Evolutionary conservation across 164 flowering plant species (phyloP), one percentile per base, ranked within the genome.

Genomic region (Echeveria elegans): DNA sequence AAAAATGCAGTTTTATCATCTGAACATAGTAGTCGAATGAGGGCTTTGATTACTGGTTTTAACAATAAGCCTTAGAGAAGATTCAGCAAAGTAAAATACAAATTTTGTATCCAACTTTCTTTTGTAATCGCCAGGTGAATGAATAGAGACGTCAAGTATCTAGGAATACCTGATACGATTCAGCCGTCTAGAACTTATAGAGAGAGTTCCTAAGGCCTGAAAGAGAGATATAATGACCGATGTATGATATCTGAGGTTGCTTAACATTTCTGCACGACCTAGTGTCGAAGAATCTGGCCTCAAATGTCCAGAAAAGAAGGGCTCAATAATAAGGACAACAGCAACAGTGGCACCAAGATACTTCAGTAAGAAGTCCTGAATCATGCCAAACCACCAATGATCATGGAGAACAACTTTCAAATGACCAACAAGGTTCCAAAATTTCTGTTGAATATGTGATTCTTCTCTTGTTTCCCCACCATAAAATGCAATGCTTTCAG

Each of bases 361-460:
- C 82, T 95, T 95, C 77, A 90, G 68, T 53, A 95, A 76, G 76
- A 95, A 95, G 73, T 95, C 99, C 68, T 95, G 99, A 75, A 95
- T 90, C 96, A 95, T 95, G 73, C 99, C 99, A 82, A 95, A 95
- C 99, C 99, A 95, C 99, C 99, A 95, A 72, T 92, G 94, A 41
- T 95, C 96, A 72, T 92, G 98, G 70, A 80, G 91, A 67, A 92
- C 99, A 77, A 73, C 73, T 41, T 81, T 75, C 92, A 92, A 72
- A 70, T 95, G 99, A 73, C 70, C 72, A 59, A 86, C 77, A 60
- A 95, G 89, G 66, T 71, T 73, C 75, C 75, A 81, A 78, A 95
- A 95, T 78, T 88, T 87, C 77, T 88, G 81, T 72, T 81, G 86
- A 72, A 95, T 92, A 76, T 95, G 92, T 71, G 76, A 86, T 71